phyloP scores from a whole-genome alignment of 1,139 yeast species.

The Sugiyamaella pinicola region DNA sequence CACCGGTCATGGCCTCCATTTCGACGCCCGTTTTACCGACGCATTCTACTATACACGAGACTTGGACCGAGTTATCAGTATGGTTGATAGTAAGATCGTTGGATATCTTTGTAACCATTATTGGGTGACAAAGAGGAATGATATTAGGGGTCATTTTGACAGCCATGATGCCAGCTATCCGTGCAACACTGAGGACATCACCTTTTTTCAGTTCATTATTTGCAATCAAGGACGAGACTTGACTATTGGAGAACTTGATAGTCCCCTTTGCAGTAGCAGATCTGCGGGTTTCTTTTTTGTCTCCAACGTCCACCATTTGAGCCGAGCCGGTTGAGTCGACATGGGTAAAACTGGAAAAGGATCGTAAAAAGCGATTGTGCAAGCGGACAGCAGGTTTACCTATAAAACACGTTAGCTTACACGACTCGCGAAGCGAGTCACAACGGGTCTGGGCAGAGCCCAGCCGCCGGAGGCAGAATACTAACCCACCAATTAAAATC shows the following conservation, averaged over 20 bases:
- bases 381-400: background rate
- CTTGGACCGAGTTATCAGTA: conserved; percentile 33
- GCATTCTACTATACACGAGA: conserved; percentile 47
- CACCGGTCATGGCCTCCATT: conserved; percentile 56
- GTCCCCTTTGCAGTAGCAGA: conserved; percentile 48
- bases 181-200: conserved; percentile 51
- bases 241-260: conserved; percentile 44
- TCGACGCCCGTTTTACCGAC: conserved; percentile 56
- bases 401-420: background rate
- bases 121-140: conserved; percentile 54
- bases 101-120: conserved; percentile 46
- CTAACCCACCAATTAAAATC: conserved; percentile 55
- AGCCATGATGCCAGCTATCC: conserved; percentile 55
- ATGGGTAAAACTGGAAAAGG: conserved; percentile 43
- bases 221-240: conserved; percentile 40
- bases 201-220: conserved; percentile 50
- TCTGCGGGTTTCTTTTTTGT: conserved; percentile 45
- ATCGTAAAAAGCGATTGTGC: background rate
- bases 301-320: conserved; percentile 51
- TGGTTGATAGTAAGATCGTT: conserved; percentile 36
- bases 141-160: conserved; percentile 49
- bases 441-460: background rate
- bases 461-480: background rate
- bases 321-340: conserved; percentile 50
- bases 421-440: background rate